Evolutionary conservation across 1,284 basidiomycete genomes (phyloP), one percentile per base, ranked within the genome.

Genomic region (Exobasidium cylindrosporum): DNA sequence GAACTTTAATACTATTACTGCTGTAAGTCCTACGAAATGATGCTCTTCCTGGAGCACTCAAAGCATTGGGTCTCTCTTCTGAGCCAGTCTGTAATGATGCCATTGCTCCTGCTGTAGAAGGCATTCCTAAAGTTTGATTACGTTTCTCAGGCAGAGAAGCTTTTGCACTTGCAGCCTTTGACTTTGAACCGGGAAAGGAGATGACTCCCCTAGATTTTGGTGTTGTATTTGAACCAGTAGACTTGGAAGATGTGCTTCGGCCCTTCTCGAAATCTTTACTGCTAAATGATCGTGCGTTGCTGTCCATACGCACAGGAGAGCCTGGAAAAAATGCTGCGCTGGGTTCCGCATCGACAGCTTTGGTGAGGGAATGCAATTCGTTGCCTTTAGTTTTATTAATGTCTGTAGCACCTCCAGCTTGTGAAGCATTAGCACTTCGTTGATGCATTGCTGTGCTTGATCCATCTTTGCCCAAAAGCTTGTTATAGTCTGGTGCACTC

Each of bases 1-100:
- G 85, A 72, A 95, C 88, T 84, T 97, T 97, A 84, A 99, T 97
- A 46, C 92, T 96, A 82, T 96, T 96, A 79, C 91, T 93, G 52
- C 91, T 94, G 81, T 98, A 98, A 49, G 95, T 97, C 73, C 95
- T 83, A 66, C 91, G 86, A 82, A 97, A 97, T 31, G 81, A 61
- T 84, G 82, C 67, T 82, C 85, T 59, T 81, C 80, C 72, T 82
- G 77, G 78, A 61, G 65, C 69, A 62, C 65, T 76, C 68, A 72
- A 68, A 64, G 68, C 64, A 84, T 83, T 28, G 4, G 47, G 47
- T 4, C 13, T 23, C 26, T 50, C 26, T 83, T 84, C 65, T 61
- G 63, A 58, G 63, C 65, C 10, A 63, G 63, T 30, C 43, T 70
- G 68, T 14, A 73, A 45, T n/a, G 64, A 60, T 17, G 67, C 66